Conservation (phyloP, 2,329 filamentous ascomycete genomes). For the Dryadomyces quercus-mongolicae region DNA sequence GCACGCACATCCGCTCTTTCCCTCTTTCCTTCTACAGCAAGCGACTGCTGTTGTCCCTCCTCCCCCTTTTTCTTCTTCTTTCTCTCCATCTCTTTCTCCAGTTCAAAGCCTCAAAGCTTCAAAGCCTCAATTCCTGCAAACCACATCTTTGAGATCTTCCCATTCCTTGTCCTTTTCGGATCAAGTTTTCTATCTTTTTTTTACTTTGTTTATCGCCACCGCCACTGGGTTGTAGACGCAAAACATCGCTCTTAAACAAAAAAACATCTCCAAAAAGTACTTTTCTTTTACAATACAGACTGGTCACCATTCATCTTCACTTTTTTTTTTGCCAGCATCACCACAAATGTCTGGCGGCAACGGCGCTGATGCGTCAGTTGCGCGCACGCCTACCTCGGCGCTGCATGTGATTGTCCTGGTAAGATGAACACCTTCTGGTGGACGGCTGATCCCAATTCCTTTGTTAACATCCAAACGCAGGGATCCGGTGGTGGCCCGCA, state of each 20-base stretch:
- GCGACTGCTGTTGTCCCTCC: background rate
- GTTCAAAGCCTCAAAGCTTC: no score
- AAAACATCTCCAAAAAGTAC: no score
- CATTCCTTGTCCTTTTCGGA: no score
- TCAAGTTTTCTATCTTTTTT: no score
- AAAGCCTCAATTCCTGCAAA: background rate
- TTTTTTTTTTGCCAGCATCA: background rate
- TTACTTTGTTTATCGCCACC: no score
- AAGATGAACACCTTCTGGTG: conserved; percentile 20
- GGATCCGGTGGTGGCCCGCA: conserved; percentile 81
- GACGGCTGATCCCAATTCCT: conserved; percentile 12
- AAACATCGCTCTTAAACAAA: no score
- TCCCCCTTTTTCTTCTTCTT: background rate
- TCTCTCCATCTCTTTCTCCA: background rate
- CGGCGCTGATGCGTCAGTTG: conserved; percentile 8
- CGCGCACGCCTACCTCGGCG: conserved; percentile 23
- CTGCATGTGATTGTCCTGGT: conserved; percentile 68
- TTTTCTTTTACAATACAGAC: background rate
- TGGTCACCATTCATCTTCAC: background rate
- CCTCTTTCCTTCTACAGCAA: background rate
- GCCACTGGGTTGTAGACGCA: no score
- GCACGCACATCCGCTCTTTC: background rate
- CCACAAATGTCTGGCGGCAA: conserved; percentile 7
- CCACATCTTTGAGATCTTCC: no score
- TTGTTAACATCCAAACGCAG: conserved; percentile 29